Conservation (phyloP, 768 basidiomycete species). For the Cystofilobasidium capitatum region DNA sequence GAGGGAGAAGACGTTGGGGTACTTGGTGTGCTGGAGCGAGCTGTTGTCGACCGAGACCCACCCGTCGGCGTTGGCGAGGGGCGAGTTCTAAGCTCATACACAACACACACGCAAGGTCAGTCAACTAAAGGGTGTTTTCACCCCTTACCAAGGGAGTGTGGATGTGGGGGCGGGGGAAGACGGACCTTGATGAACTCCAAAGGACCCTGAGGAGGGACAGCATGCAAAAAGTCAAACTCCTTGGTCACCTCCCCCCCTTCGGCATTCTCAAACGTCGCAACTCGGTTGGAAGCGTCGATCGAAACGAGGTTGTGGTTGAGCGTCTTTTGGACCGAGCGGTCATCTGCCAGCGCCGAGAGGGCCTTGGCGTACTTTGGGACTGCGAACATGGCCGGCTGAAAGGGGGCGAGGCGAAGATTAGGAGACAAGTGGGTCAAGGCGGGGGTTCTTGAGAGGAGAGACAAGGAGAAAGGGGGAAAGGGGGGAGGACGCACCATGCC, state of each 20-base stretch:
- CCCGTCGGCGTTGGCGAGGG: slow-evolving; percentile 59
- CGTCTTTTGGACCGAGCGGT: slow-evolving; percentile 68
- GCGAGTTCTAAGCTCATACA: slow-evolving; percentile 42
- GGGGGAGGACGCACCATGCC: slow-evolving; percentile 49
- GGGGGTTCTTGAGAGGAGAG: neutral
- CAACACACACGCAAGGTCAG: neutral
- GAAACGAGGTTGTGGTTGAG: slow-evolving; percentile 76
- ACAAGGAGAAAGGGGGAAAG: neutral
- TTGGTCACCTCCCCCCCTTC: slow-evolving; percentile 58
- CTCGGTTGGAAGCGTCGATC: slow-evolving; percentile 59
- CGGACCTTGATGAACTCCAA: slow-evolving; percentile 57
- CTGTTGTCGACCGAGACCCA: slow-evolving; percentile 79
- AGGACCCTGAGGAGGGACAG: slow-evolving; percentile 85
- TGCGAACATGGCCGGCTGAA: slow-evolving; percentile 78
- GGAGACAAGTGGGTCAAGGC: neutral
- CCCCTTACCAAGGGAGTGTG: neutral
- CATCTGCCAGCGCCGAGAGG: slow-evolving; percentile 60
- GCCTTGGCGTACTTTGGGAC: slow-evolving; percentile 94
- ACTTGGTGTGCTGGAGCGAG: slow-evolving; percentile 76
- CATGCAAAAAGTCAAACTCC: slow-evolving; percentile 71
- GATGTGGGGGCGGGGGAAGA: neutral
- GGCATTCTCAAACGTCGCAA: slow-evolving; percentile 72
- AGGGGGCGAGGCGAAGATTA: neutral
- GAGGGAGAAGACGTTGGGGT: slow-evolving; percentile 73
- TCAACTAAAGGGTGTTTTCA: no score